Evolutionary conservation across 371 early-diverging fungal genomes (phyloP).

Genomic region (Apophysomyces elegans): DNA sequence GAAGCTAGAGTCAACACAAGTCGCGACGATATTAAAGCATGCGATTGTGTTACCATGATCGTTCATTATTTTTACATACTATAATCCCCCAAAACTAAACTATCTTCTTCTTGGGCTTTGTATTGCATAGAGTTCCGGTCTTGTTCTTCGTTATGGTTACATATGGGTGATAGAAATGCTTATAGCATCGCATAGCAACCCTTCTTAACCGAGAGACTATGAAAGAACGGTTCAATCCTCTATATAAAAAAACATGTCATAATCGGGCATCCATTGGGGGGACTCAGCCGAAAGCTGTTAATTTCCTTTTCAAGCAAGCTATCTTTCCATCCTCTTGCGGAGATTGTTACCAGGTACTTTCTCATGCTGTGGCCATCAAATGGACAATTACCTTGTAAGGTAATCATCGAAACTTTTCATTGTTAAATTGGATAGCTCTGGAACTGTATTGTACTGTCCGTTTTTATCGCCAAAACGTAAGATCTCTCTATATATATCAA

Average conservation of each 20-base stretch:
- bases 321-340: background rate
- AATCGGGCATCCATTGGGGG: background rate
- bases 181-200: too few relatives aligned
- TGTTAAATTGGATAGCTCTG: too few relatives aligned
- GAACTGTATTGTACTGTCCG: too few relatives aligned
- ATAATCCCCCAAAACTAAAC: too few relatives aligned
- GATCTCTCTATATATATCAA: too few relatives aligned
- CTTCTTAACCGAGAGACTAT: background rate
- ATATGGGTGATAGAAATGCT: too few relatives aligned
- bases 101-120: too few relatives aligned
- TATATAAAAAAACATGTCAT: background rate
- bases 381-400: conserved; percentile 6
- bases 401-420: background rate
- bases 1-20: background rate
- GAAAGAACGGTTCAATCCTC: background rate
- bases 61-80: too few relatives aligned
- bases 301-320: conserved; percentile 8
- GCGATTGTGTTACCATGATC: background rate
- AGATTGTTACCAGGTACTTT: conserved; percentile 8
- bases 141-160: too few relatives aligned
- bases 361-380: conserved; percentile 2
- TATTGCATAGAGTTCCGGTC: too few relatives aligned
- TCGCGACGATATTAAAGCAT: background rate
- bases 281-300: conserved; percentile 1
- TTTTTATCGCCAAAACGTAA: too few relatives aligned